phyloP scores from a whole-genome alignment of 2,329 filamentous ascomycete species.

The Sporothrix schenckii region DNA sequence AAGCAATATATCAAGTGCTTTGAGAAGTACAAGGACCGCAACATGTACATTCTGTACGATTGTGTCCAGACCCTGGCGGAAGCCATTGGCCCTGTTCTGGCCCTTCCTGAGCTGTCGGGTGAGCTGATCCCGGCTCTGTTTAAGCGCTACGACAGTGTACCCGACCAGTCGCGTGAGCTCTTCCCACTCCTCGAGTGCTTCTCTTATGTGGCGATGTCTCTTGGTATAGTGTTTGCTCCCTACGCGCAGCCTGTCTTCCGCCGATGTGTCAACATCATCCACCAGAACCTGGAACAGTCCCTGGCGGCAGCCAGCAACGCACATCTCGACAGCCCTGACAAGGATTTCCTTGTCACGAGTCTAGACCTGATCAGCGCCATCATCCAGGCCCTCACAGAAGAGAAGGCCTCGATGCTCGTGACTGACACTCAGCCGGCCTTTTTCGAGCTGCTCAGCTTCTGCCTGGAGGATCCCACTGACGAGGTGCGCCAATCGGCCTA shows the following conservation, averaged over 20 bases:
- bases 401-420: slow-evolving; percentile 76
- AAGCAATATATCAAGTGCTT: slow-evolving; percentile 93
- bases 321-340: slow-evolving; percentile 77
- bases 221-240: slow-evolving; percentile 78
- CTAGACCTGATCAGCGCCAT: slow-evolving; percentile 91
- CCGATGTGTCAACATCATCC: slow-evolving; percentile 88
- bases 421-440: slow-evolving; percentile 75
- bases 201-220: slow-evolving; percentile 87
- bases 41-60: slow-evolving; percentile 98
- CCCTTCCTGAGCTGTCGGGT: slow-evolving; percentile 77
- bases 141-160: slow-evolving; percentile 80
- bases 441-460: slow-evolving; percentile 87
- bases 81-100: slow-evolving; percentile 79
- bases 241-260: slow-evolving; percentile 86
- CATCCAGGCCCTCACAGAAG: slow-evolving; percentile 79
- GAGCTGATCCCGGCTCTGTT: slow-evolving; percentile 93
- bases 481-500: slow-evolving; percentile 97
- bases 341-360: slow-evolving; percentile 95
- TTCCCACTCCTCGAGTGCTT: slow-evolving; percentile 96
- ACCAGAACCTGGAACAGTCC: slow-evolving; percentile 83
- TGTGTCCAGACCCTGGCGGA: slow-evolving; percentile 97
- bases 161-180: slow-evolving; percentile 87
- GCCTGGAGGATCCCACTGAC: slow-evolving; percentile 87
- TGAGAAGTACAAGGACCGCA: slow-evolving; percentile 93
- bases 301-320: slow-evolving; percentile 69